Evolutionary conservation across 2,329 filamentous ascomycete genomes (phyloP).

Genomic region (Sporothrix brunneoviolacea): DNA sequence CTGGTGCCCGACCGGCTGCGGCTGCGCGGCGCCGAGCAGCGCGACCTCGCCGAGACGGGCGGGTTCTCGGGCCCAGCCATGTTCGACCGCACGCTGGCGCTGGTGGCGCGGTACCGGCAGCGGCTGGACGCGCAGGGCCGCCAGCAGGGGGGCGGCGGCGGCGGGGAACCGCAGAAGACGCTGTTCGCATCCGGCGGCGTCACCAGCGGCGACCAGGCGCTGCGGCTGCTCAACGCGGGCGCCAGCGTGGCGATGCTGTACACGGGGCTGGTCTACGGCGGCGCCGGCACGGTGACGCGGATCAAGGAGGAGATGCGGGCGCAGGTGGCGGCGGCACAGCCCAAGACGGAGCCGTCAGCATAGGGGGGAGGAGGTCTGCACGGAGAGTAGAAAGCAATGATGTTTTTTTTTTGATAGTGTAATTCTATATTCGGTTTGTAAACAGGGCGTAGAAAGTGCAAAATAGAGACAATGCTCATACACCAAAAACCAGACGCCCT

Average conservation of each 20-base stretch:
- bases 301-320: slow-evolving; percentile 58
- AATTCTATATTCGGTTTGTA: too few relatives aligned
- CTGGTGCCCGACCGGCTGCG: slow-evolving; percentile 60
- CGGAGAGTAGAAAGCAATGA: not conserved
- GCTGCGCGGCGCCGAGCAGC: slow-evolving; percentile 60
- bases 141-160: slow-evolving; percentile 23
- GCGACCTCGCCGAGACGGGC: slow-evolving; percentile 66
- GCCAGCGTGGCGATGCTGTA: slow-evolving; percentile 90
- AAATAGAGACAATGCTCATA: too few relatives aligned
- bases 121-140: slow-evolving; percentile 47
- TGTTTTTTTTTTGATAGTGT: too few relatives aligned
- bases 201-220: slow-evolving; percentile 76
- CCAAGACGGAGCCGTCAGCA: not conserved
- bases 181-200: slow-evolving; percentile 94
- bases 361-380: not conserved
- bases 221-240: slow-evolving; percentile 76
- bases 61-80: slow-evolving; percentile 88
- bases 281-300: slow-evolving; percentile 56
- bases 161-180: slow-evolving; percentile 53
- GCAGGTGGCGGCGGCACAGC: not conserved
- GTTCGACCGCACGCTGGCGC: slow-evolving; percentile 69
- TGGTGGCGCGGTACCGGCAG: slow-evolving; percentile 74
- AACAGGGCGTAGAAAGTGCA: too few relatives aligned
- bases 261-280: slow-evolving; percentile 63
- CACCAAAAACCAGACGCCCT: too few relatives aligned